Percentiles rank a stretch among this genome's conserved stretches.
Evolutionary conservation across 2,329 filamentous ascomycete genomes (phyloP).

Genomic region (Paecilomyces fulvus): DNA sequence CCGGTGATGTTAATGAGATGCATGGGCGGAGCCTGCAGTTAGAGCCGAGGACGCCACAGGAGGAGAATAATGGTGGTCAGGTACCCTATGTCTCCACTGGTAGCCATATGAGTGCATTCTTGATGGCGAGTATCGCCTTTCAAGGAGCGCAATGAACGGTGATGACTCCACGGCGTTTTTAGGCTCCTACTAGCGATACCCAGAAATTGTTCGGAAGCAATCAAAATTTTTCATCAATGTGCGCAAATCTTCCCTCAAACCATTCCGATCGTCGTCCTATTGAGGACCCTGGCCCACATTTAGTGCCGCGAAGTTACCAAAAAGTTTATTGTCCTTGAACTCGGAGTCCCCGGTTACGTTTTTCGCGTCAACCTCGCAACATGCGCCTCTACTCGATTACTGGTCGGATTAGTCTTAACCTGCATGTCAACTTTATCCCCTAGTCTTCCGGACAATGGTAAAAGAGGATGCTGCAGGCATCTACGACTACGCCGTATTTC

Average conservation of each 20-base stretch:
- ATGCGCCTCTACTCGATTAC: neutral
- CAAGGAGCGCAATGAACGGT: neutral
- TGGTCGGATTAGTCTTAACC: neutral
- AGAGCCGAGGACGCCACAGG: constrained; percentile 73
- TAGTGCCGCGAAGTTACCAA: neutral
- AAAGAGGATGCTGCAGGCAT: neutral
- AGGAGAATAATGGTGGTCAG: constrained; percentile 80
- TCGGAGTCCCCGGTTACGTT: neutral
- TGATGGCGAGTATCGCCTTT: constrained; percentile 12
- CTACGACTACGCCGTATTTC: neutral
- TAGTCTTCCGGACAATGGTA: neutral
- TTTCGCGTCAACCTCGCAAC: neutral
- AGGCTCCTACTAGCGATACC: neutral
- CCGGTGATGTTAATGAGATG: constrained; percentile 91
- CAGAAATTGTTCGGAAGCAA: neutral
- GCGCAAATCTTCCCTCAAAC: neutral
- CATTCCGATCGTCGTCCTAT: neutral
- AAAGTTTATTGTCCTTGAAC: neutral
- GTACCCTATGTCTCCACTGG: constrained; percentile 6
- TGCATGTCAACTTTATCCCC: neutral
- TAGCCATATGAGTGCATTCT: constrained; percentile 10
- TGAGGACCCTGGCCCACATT: neutral
- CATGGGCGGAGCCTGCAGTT: constrained; percentile 87
- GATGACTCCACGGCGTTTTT: neutral
- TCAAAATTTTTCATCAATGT: neutral